Base-by-base conservation (phyloP, 345 rosid genomes). In the Pelargonium nanum region DNA sequence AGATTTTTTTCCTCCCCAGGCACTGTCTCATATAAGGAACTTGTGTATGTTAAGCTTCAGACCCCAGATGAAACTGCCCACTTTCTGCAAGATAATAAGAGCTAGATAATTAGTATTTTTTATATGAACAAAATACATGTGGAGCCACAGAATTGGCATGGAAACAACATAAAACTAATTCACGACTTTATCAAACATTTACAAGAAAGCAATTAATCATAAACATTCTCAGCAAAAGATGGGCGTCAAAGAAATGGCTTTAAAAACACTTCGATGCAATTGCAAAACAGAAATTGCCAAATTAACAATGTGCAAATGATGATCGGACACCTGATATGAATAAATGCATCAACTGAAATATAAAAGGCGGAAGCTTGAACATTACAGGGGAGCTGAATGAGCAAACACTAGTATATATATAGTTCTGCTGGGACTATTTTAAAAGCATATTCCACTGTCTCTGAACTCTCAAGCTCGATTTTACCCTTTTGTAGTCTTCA, bases 1-100 rank as follows among this genome's bases (percentile, higher is more conserved):
- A 22, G 21, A 56, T 62, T 58, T 65, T 55, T 63, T 62, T 21
- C 52, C 65, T 59, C 72, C 68, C 80, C 75, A 59, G 67, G 72
- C 50, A 76, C 79, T 75, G 70, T 40, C 48, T 40, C 48, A 40
- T 40, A 15, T 40, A n/a, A n/a, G n/a, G n/a, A n/a, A n/a, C n/a
- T n/a, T n/a, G n/a, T n/a, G n/a, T n/a, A n/a, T n/a, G n/a, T n/a
- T n/a, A n/a, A n/a, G n/a, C n/a, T n/a, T n/a, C n/a, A n/a, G n/a
- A n/a, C 48, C 48, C 15, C 48, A 17, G 48, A 40, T 9, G 13
- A 40, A 17, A 40, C 15, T 40, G 9, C 48, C 48, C 48, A 40
- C 13, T 40, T 6, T 40, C 48, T 40, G 48, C 48, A 40, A 40
- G 48, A 40, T 40, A 3, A 40, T 40, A 40, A 40, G 0, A 40